These are phyloP conservation scores for Schizonepeta tenuifolia DNA, from an alignment of 257 asterid genomes.

Conservation along the genomic window DNA sequence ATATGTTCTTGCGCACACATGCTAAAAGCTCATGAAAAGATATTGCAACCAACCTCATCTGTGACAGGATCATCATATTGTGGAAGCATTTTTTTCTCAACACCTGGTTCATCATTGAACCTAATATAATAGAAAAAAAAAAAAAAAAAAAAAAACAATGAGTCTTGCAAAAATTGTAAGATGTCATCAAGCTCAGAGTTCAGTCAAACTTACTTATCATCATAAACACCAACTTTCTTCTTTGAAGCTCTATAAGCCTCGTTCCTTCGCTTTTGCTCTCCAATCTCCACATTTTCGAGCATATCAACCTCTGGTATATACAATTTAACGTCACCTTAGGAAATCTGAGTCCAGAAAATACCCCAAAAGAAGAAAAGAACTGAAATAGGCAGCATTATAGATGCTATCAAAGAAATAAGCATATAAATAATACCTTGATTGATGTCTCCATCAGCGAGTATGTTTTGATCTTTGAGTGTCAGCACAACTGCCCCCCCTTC, in stretches of 20 bases:
- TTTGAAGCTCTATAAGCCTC: slow-evolving; percentile 90
- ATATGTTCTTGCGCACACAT: not conserved
- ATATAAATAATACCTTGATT: slow-evolving; percentile 67
- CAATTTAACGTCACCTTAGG: slow-evolving; percentile 85
- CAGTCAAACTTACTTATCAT: slow-evolving; percentile 67
- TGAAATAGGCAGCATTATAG: slow-evolving; percentile 26
- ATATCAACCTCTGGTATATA: slow-evolving; percentile 94
- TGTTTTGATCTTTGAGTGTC: slow-evolving; percentile 96
- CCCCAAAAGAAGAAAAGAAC: slow-evolving; percentile 46
- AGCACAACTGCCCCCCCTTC: slow-evolving; percentile 96
- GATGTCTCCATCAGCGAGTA: slow-evolving; percentile 81
- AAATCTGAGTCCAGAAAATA: slow-evolving; percentile 89
- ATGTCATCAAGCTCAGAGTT: slow-evolving; percentile 17
- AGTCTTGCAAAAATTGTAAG: slow-evolving; percentile 16
- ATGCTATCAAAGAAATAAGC: slow-evolving; percentile 15
- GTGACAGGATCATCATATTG: slow-evolving; percentile 90
- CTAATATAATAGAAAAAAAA: slow-evolving; percentile 44
- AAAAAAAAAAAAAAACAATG: slow-evolving; percentile 23
- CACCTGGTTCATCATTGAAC: slow-evolving; percentile 68
- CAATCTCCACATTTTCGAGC: slow-evolving; percentile 98
- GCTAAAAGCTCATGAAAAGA: not conserved
- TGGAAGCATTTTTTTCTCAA: slow-evolving; percentile 78
- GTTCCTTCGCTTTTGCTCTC: slow-evolving; percentile 90
- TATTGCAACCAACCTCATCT: slow-evolving; percentile 68
- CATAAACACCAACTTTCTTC: slow-evolving; percentile 80